These are phyloP conservation scores for Chytriomyces sp. DNA, from an alignment of 192 early-diverging fungal species.

Conservation along the genomic window DNA sequence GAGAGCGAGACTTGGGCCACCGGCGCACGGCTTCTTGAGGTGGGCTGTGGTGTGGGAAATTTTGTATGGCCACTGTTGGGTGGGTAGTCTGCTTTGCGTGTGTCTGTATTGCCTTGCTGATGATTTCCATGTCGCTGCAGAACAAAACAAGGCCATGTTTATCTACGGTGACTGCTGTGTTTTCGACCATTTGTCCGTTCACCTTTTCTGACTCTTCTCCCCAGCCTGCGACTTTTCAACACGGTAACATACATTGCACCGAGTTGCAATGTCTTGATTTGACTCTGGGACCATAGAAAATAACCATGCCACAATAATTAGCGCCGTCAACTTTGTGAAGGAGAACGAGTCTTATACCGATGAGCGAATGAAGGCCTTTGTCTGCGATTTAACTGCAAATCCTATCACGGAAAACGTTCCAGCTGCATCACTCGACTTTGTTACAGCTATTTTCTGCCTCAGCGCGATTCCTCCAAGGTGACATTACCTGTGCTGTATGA, in stretches of 20 bases:
- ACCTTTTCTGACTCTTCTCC: not conserved
- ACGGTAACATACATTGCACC: not conserved
- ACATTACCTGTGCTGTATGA: conserved; percentile 2
- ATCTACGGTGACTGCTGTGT: conserved; percentile 41
- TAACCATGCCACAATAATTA: not conserved
- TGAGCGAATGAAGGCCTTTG: conserved; percentile 52
- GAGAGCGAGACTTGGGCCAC: conserved; percentile 11
- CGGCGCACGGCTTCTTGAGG: conserved; percentile 23
- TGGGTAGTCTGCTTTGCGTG: not conserved
- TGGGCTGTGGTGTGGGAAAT: conserved; percentile 65
- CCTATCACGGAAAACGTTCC: conserved; percentile 44
- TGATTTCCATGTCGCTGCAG: not conserved
- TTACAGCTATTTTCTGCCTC: conserved; percentile 56
- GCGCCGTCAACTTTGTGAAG: conserved; percentile 58
- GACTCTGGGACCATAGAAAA: too few species aligned
- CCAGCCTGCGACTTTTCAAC: conserved; percentile 56
- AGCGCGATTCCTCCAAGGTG: conserved; percentile 59
- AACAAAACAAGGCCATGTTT: conserved; percentile 51
- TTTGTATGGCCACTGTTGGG: conserved; percentile 59
- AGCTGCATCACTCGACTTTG: conserved; percentile 47
- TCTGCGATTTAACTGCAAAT: conserved; percentile 57
- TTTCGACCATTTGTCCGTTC: not conserved
- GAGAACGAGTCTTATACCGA: conserved; percentile 50
- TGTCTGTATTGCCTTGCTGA: not conserved
- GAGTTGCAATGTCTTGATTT: too few species aligned